Base-by-base conservation (phyloP, 352 stramenopile species). In the Phytopythium montanum region DNA sequence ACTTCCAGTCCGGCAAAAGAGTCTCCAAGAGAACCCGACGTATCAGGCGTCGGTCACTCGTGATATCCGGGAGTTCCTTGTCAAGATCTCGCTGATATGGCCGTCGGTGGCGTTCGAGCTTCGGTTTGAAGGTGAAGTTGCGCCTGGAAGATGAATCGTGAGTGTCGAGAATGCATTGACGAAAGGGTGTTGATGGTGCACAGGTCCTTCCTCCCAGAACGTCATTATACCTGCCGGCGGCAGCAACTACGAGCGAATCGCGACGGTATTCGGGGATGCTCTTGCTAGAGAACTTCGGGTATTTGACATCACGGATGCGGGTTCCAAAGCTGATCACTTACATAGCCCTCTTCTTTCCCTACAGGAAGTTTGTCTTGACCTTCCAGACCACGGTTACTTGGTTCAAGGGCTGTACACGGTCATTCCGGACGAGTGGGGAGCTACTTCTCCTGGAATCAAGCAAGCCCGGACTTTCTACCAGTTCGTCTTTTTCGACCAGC, bases 381-480 rank as follows among this genome's bases (percentile, higher is more conserved):
- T 45, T 46, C 29, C n/a, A 23, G 29, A 18, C 23, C 9, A 31
- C 33, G 33, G 51, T 13, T 33, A 5, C 49, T 72, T 66, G 1
- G 67, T 88, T 29, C 71, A 70, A 56, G 80, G 83, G 36, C 90
- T 88, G 49, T 61, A 82, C 19, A 69, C 73, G 16, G 57, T 88
- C 14, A 61, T 92, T 36, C 72, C 69, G 49, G 60, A 75, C 53
- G 66, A 65, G 34, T 64, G 52, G 13, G 70, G 80, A 53, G 50
- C 62, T 23, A 56, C 71, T 14, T 60, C 49, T 6, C 61, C 73
- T 53, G 65, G 69, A 56, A 65, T 90, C 56, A 72, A 84, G 48
- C 79, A 94, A 51, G 84, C 81, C 16, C 76, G 69, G 51, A 64
- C 65, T 23, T 90, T 86, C 61, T 94, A 94, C 57, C 84, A 94